phyloP scores from a whole-genome alignment of 2,329 filamentous ascomycete species.

The Pestalotiopsis sp. region DNA sequence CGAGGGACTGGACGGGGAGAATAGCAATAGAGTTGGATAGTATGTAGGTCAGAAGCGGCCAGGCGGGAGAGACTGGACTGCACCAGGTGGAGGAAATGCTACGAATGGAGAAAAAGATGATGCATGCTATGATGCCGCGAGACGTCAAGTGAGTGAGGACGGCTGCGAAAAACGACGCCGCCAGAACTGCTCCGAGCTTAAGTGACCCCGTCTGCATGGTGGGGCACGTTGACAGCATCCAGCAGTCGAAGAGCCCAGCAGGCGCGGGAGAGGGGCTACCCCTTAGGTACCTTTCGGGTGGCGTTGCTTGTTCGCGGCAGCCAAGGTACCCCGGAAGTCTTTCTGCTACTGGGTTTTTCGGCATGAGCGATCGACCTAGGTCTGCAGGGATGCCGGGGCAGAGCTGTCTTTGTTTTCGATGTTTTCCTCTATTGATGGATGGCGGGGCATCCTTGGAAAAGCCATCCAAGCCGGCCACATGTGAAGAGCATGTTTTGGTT shows the following conservation, averaged over 20 bases:
- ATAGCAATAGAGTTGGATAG: neutral
- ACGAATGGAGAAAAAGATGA: slow-evolving; percentile 8
- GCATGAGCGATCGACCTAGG: slow-evolving; percentile 7
- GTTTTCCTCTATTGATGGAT: neutral
- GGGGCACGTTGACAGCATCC: neutral
- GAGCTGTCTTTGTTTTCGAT: neutral
- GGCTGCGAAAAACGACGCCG: neutral
- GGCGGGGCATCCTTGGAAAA: slow-evolving; percentile 8
- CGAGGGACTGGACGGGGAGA: neutral
- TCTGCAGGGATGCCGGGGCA: slow-evolving; percentile 4
- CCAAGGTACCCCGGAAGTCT: neutral
- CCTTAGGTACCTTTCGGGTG: neutral
- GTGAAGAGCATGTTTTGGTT: neutral
- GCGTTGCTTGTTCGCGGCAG: neutral
- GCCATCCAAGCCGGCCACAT: neutral
- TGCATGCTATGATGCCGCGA: slow-evolving; percentile 10
- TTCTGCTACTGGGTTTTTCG: neutral
- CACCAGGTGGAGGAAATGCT: neutral
- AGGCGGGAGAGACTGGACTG: neutral
- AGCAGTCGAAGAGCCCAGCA: neutral
- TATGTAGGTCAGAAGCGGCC: neutral
- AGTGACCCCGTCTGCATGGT: neutral
- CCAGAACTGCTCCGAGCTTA: slow-evolving; percentile 9
- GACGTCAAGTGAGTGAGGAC: slow-evolving; percentile 1
- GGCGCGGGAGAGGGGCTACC: neutral